phyloP scores from a whole-genome alignment of 1,284 basidiomycete genomes.

The Sphaerobolus stellatus region DNA sequence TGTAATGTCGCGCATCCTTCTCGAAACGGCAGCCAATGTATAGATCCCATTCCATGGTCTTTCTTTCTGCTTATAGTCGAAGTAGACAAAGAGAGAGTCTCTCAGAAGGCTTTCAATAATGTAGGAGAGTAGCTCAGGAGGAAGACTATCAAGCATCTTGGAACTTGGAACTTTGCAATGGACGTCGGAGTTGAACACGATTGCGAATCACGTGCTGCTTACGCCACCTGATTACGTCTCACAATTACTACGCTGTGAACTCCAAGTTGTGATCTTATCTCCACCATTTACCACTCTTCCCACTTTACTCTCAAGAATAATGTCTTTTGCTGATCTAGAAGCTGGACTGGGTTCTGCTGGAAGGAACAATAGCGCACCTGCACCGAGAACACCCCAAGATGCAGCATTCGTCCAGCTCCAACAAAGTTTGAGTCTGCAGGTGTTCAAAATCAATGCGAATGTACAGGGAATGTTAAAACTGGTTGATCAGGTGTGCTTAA shows the following conservation, averaged over 20 bases:
- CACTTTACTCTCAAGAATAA: no score
- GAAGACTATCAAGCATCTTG: no score
- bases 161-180: no score
- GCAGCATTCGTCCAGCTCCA: constrained; percentile 77
- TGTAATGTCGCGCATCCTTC: background rate
- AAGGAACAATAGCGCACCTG: constrained; percentile 35
- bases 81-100: background rate
- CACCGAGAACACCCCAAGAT: constrained; percentile 63
- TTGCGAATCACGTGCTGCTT: no score
- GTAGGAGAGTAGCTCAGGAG: background rate
- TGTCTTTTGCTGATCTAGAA: constrained; percentile 82
- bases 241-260: no score
- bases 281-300: no score
- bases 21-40: background rate
- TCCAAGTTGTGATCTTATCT: no score
- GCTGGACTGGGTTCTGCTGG: constrained; percentile 54
- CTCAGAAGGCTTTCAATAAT: background rate
- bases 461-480: constrained; percentile 92
- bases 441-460: constrained; percentile 99
- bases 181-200: no score
- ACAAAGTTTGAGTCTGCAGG: constrained; percentile 86
- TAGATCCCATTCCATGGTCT: background rate
- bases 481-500: constrained; percentile 63
- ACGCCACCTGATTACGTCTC: no score
- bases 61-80: background rate